phyloP scores from a whole-genome alignment of 768 basidiomycete species.

The Hygrocybe punicea region DNA sequence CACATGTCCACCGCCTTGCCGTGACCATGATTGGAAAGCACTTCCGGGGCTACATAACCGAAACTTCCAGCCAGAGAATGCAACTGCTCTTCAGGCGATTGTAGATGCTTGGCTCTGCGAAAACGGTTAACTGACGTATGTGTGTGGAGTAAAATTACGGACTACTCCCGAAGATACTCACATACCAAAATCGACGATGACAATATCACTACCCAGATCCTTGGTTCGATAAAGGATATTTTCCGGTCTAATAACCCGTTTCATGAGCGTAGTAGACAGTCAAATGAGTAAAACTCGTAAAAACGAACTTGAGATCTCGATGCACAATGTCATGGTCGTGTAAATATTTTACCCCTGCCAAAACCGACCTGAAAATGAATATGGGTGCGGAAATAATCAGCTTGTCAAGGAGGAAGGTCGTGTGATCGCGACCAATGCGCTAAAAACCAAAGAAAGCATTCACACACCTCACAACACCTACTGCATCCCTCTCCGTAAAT shows the following conservation, averaged over 20 bases:
- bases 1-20: constrained; percentile 92
- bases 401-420: neutral
- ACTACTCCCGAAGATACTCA: constrained; percentile 35
- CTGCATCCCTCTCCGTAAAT: constrained; percentile 91
- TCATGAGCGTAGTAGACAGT: constrained; percentile 1
- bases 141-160: neutral
- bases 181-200: constrained; percentile 98
- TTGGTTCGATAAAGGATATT: constrained; percentile 90
- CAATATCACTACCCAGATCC: constrained; percentile 74
- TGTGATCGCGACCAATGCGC: neutral
- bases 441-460: neutral
- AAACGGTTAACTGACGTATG: neutral
- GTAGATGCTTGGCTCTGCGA: constrained; percentile 75
- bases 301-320: constrained; percentile 81
- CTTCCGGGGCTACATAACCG: constrained; percentile 91
- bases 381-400: neutral
- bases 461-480: constrained; percentile 66
- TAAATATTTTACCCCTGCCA: constrained; percentile 85
- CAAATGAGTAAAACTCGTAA: neutral
- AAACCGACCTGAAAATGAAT: constrained; percentile 57
- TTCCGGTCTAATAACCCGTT: constrained; percentile 64
- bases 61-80: constrained; percentile 75
- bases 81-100: constrained; percentile 66
- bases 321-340: constrained; percentile 94
- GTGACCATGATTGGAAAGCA: constrained; percentile 76